These are phyloP conservation scores for Candida verbasci DNA, from an alignment of 805 yeast species.

Conservation along the genomic window DNA sequence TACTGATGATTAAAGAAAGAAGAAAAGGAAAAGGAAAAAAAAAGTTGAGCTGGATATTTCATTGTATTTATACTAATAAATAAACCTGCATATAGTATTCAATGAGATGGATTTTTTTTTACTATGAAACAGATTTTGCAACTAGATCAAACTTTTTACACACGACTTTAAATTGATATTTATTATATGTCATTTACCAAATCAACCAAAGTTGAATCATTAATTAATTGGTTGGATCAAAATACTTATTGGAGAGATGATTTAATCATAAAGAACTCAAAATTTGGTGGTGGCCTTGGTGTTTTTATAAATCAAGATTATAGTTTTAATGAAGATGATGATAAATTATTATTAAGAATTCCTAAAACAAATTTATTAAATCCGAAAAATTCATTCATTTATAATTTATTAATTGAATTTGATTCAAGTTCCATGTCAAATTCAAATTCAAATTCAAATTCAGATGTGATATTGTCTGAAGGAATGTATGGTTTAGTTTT, in stretches of 20 bases:
- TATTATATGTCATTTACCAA: slow-evolving; percentile 8
- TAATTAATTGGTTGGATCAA: slow-evolving; percentile 49
- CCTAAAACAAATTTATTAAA: slow-evolving; percentile 61
- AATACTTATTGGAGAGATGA: slow-evolving; percentile 53
- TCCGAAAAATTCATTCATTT: slow-evolving; percentile 54
- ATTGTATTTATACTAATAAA: slow-evolving; percentile 1
- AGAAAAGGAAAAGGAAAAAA: slow-evolving; percentile 1
- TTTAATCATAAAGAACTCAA: slow-evolving; percentile 44
- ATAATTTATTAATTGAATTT: slow-evolving; percentile 62
- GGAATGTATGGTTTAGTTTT: slow-evolving; percentile 67
- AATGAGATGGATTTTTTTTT: no score
- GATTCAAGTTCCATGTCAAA: slow-evolving; percentile 7
- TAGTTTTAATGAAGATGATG: slow-evolving; percentile 15
- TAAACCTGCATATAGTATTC: no score
- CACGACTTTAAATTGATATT: no score
- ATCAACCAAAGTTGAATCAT: slow-evolving; percentile 1
- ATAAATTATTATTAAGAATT: slow-evolving; percentile 42
- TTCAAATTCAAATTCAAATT: no score
- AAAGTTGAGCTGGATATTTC: slow-evolving; percentile 13
- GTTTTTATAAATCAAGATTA: slow-evolving; percentile 52
- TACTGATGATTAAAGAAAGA: slow-evolving; percentile 54
- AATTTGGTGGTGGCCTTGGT: slow-evolving; percentile 66
- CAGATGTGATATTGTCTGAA: slow-evolving; percentile 29
- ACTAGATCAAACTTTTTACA: no score
- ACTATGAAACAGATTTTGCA: no score